Evolutionary conservation across 1,284 basidiomycete species (phyloP).

Genomic region (Meripilus lineatus): DNA sequence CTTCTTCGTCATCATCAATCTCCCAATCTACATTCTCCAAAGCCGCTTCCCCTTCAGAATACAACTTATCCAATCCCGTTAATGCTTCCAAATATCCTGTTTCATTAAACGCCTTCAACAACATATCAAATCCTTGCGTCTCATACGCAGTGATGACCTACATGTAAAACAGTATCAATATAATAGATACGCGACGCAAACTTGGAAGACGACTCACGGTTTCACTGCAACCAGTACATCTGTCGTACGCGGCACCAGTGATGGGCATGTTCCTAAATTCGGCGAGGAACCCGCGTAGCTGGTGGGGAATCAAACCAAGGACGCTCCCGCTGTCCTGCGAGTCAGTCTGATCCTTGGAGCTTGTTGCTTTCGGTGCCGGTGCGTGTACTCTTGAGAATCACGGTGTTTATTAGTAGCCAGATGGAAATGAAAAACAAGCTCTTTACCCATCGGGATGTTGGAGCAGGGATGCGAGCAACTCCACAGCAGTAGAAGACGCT

Average conservation of each 20-base stretch:
- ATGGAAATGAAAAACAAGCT: too few relatives aligned
- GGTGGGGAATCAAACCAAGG: conserved; percentile 89
- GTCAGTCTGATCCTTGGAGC: too few relatives aligned
- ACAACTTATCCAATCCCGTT: conserved; percentile 83
- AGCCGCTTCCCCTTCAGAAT: conserved; percentile 74
- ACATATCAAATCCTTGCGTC: conserved; percentile 71
- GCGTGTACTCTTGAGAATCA: too few relatives aligned
- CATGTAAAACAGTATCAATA: conserved; percentile 1
- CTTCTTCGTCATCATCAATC: conserved; percentile 54
- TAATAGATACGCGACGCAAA: conserved; percentile 1
- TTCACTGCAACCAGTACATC: conserved; percentile 89
- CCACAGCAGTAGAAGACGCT: conserved; percentile 88
- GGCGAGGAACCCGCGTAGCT: conserved; percentile 85
- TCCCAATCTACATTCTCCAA: conserved; percentile 77
- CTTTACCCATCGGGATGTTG: conserved; percentile 89
- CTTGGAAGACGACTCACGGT: conserved; percentile 41
- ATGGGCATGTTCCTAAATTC: conserved; percentile 85
- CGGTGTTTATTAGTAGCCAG: too few relatives aligned
- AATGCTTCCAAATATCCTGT: conserved; percentile 75
- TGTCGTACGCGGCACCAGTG: conserved; percentile 80
- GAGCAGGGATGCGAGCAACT: conserved; percentile 83
- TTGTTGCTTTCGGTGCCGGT: too few relatives aligned
- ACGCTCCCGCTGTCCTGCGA: conserved; percentile 44
- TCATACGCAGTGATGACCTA: conserved; percentile 79
- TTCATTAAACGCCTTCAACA: conserved; percentile 84